Evolutionary conservation across 1,139 yeast species (phyloP).

Genomic region (Pichia sp.): DNA sequence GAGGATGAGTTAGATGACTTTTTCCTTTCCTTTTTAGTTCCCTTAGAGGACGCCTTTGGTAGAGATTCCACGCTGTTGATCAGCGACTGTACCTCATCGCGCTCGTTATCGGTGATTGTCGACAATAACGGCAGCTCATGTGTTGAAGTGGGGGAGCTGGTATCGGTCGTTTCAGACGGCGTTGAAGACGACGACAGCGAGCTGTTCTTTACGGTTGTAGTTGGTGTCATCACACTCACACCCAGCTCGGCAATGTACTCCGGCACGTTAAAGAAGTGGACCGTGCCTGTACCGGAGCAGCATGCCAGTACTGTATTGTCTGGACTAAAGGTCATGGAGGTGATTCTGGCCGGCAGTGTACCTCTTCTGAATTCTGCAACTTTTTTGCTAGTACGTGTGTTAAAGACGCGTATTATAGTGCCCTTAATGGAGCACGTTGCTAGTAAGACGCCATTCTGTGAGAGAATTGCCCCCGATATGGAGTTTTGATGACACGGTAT

Average conservation of each 20-base stretch:
- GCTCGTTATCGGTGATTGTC: background rate
- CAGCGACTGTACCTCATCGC: conserved; percentile 1
- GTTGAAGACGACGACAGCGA: background rate
- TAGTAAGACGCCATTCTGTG: conserved; percentile 44
- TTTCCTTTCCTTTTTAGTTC: background rate
- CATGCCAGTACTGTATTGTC: conserved; percentile 52
- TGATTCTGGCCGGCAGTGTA: conserved; percentile 51
- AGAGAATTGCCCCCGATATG: conserved; percentile 40
- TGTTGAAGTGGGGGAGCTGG: no score
- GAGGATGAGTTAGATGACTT: background rate
- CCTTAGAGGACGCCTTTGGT: no score
- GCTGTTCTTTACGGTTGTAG: background rate
- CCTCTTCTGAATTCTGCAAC: conserved; percentile 62
- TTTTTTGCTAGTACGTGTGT: conserved; percentile 28
- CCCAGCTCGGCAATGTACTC: conserved; percentile 12
- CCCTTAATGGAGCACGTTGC: conserved; percentile 72
- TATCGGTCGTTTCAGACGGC: background rate
- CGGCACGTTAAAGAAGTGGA: conserved; percentile 52
- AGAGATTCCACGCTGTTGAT: background rate
- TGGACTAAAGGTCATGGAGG: conserved; percentile 46
- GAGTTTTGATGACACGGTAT: conserved; percentile 54
- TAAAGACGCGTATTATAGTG: conserved; percentile 56
- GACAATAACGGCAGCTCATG: conserved; percentile 1
- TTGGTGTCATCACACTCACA: background rate
- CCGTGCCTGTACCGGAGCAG: conserved; percentile 60